Conservation (phyloP, 2,329 filamentous ascomycete species). For the Sporothrix variecibatus region DNA sequence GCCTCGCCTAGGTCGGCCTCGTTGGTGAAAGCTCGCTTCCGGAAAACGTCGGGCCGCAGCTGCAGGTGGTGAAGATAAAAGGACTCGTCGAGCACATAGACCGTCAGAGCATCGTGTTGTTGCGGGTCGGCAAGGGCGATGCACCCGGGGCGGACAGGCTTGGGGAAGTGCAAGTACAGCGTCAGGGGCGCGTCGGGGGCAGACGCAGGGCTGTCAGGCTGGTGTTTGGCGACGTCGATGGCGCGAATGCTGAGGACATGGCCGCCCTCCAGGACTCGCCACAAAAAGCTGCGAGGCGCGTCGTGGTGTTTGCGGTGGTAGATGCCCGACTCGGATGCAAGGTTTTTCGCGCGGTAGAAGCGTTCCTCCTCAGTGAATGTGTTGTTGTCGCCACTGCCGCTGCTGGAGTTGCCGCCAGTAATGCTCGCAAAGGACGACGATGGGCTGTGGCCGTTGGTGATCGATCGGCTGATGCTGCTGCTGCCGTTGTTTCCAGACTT, state of each 20-base stretch:
- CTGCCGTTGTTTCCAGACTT: slow-evolving; percentile 39
- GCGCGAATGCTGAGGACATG: slow-evolving; percentile 80
- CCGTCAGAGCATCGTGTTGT: slow-evolving; percentile 74
- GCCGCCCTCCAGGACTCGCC: slow-evolving; percentile 82
- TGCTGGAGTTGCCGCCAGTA: slow-evolving; percentile 39
- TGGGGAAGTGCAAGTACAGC: slow-evolving; percentile 75
- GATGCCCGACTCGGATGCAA: slow-evolving; percentile 78
- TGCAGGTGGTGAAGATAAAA: slow-evolving; percentile 81
- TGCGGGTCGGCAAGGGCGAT: slow-evolving; percentile 79
- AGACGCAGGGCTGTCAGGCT: slow-evolving; percentile 47
- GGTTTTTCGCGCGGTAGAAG: slow-evolving; percentile 68
- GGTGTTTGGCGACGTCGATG: slow-evolving; percentile 73
- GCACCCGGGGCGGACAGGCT: slow-evolving; percentile 72
- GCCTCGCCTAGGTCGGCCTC: slow-evolving; percentile 75
- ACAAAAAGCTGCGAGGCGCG: slow-evolving; percentile 83
- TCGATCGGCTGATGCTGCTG: slow-evolving; percentile 35
- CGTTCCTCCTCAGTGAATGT: slow-evolving; percentile 65
- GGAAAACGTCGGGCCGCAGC: slow-evolving; percentile 81
- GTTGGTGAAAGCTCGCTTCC: slow-evolving; percentile 61
- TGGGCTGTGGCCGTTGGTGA: slow-evolving; percentile 3
- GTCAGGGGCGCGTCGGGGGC: slow-evolving; percentile 70
- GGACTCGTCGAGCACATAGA: slow-evolving; percentile 78
- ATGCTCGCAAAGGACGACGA: slow-evolving; percentile 12
- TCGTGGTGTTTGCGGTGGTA: slow-evolving; percentile 78
- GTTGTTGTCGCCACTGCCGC: slow-evolving; percentile 39